A percentile compares a stretch with the other conserved stretches of the same genome.
Conservation (phyloP, 371 early-diverging fungal species). For the Rhizopus stolonifer region DNA sequence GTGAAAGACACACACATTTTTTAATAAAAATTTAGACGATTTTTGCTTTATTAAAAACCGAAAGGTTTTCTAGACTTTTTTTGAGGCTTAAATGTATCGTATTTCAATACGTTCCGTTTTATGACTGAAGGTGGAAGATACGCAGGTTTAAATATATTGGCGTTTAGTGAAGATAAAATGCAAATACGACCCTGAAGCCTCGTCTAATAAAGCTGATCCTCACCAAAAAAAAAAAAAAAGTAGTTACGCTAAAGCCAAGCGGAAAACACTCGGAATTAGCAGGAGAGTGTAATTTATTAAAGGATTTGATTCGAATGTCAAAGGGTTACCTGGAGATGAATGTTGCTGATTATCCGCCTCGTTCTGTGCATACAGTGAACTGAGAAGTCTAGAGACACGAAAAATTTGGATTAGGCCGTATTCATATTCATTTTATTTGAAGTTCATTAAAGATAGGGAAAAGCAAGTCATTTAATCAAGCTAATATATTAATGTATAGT, state of each 20-base stretch:
- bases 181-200: constrained; percentile 61
- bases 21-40: too few species aligned
- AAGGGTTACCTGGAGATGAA: constrained; percentile 85
- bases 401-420: constrained; percentile 89
- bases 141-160: constrained; percentile 93
- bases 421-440: constrained; percentile 97
- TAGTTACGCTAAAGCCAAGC: constrained; percentile 50
- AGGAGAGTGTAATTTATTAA: constrained; percentile 61
- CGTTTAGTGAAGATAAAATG: constrained; percentile 87
- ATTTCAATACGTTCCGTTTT: constrained; percentile 79
- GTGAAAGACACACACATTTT: too few species aligned
- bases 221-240: constrained; percentile 69
- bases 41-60: too few species aligned
- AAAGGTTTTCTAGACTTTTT: too few species aligned
- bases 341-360: constrained; percentile 66
- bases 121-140: constrained; percentile 70
- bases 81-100: too few species aligned
- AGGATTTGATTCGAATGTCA: constrained; percentile 83
- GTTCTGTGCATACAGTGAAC: constrained; percentile 87
- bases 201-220: constrained; percentile 70
- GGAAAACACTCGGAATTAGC: neutral
- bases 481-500: constrained; percentile 52
- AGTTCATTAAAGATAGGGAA: constrained; percentile 26
- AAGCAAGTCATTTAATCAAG: neutral
- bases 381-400: constrained; percentile 94